Base-by-base conservation (phyloP, 2,329 filamentous ascomycete genomes). In the Ceratocystiopsis minuta region DNA sequence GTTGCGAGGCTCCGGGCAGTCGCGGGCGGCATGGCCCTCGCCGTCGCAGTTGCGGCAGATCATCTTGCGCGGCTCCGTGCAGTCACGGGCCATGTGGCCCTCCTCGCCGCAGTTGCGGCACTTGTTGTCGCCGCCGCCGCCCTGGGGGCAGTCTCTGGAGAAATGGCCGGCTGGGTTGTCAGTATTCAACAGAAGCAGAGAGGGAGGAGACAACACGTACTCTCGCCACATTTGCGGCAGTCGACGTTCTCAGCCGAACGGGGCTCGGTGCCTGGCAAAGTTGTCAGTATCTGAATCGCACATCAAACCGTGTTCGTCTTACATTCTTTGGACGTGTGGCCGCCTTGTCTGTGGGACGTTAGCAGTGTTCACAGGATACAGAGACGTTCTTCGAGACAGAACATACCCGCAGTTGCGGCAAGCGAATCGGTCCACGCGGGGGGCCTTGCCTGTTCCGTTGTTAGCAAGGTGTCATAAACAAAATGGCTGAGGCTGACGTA, bases 361-460 rank as follows among this genome's bases (percentile, higher is more conserved):
- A 24, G 24, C 12, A 38, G 11, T 38, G 32, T 36, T 14, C 36
- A 20, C 36, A 34, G 1, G 2, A 20, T n/a, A 20, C 20, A 20
- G 20, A n/a, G n/a, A n/a, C n/a, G n/a, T n/a, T n/a, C n/a, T 20
- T 20, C 20, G 7, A 20, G 7, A 20, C n/a, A 20, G 4, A 20
- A 20, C 57, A 45, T 49, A 66, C 64, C 69, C 71, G 61, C 78
- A 82, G 54, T 82, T 82, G 54, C 68, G 72, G 67, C 78, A 82
- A 9, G 72, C 74, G 49, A 69, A 76, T 43, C 65, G 75, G 60
- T 80, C 72, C 28, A 72, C 59, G 39, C 79, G 72, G 18, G 72
- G 70, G n/a, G 63, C 57, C 4, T 70, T 66, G 51, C 74, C 72
- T 74, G 36, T 7, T n/a, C 20, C 28, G 12, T 14, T 34, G 35